Evolutionary conservation across 352 stramenopile genomes (phyloP), one percentile per base, ranked within the genome.

Genomic region (Phytophthora tubulina): DNA sequence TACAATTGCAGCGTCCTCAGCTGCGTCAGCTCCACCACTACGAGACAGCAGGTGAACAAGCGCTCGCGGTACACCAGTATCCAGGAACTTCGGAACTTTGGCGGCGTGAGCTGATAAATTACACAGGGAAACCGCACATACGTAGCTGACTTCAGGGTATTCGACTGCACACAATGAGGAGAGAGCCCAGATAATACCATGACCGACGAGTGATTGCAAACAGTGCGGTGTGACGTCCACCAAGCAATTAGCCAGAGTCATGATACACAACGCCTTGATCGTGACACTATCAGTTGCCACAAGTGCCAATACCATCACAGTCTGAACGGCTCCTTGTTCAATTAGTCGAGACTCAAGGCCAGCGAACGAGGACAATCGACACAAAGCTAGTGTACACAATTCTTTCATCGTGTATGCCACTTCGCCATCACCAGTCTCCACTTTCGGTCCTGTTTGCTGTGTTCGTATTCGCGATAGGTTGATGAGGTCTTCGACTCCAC

Each of bases 151-250:
- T 49, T 92, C 84, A 1, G 68, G 55, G 3, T 79, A 85, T n/a
- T 92, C 65, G 3, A 94, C 73, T 6, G 76, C 67, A n/a, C 80
- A 83, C n/a, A 95, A 71, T 8, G 88, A 92, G 1, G 81, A 76
- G 6, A 95, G 63, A 4, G 88, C 86, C 88, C 88, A 95, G 53
- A 94, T 89, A 61, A 94, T 81, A 2, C 88, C 86, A 56, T 94
- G 82, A 2, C 91, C 88, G 45, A 93, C 75, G 51, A 95, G 72
- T 4, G 85, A 83, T 11, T 84, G 81, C 39, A 79, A 75, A 36
- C 88, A 95, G 54, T 86, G 71, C 46, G 90, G 87, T 5, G 70
- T 73, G 46, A 77, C 70, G 49, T 84, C 75, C 11, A 90, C 81
- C 3, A 95, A 79, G 49, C 88, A 95, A 64, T 95, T 95, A 41